Conservation (phyloP, 2,329 filamentous ascomycete species). For the Beauveria pseudobassiana region DNA sequence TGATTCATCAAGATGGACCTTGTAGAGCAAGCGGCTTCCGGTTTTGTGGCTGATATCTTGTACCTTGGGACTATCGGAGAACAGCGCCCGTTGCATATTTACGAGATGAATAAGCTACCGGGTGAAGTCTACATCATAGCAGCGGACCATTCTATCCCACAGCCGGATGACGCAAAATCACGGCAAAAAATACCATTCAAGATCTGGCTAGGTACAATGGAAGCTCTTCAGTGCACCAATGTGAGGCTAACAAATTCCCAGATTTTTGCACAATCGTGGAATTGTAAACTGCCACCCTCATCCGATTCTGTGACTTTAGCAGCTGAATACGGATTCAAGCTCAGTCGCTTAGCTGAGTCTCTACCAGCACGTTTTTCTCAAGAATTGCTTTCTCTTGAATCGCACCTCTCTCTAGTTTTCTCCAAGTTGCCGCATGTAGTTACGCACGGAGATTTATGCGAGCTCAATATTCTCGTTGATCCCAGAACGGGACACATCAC, state of each 20-base stretch:
- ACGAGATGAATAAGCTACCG: constrained; percentile 14
- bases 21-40: background rate
- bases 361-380: constrained; percentile 13
- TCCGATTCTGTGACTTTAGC: background rate
- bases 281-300: background rate
- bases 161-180: background rate
- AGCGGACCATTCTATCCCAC: background rate
- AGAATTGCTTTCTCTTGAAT: background rate
- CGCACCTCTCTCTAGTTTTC: constrained; percentile 14
- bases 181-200: constrained; percentile 8
- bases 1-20: constrained; percentile 8
- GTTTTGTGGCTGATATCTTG: constrained; percentile 9
- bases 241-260: constrained; percentile 1
- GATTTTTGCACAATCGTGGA: constrained; percentile 17
- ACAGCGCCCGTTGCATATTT: constrained; percentile 10
- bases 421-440: constrained; percentile 15
- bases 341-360: constrained; percentile 5
- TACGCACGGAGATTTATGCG: constrained; percentile 21
- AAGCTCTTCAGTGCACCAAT: background rate
- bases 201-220: constrained; percentile 7
- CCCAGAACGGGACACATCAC: constrained; percentile 20
- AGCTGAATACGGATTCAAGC: constrained; percentile 9
- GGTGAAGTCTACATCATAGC: constrained; percentile 13
- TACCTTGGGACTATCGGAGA: constrained; percentile 14
- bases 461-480: constrained; percentile 23